A percentile compares a stretch with the other conserved stretches of the same genome.
phyloP scores from a whole-genome alignment of 768 basidiomycete genomes.

The Tephrocybe sp. region DNA sequence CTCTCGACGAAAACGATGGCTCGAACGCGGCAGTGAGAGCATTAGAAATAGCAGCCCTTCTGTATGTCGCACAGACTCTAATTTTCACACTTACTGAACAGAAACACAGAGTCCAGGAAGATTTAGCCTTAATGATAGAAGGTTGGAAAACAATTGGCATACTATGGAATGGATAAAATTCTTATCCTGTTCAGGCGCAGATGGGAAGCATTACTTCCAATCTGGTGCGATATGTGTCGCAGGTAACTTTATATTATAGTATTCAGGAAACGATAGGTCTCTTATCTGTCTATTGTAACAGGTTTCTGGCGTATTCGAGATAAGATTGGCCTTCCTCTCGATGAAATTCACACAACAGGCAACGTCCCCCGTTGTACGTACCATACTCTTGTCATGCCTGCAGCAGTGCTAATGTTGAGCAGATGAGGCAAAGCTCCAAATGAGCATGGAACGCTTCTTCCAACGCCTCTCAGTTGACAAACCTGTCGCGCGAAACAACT shows the following conservation, averaged over 20 bases:
- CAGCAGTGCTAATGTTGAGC: not conserved
- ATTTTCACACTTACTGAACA: not conserved
- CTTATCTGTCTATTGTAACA: conserved; percentile 22
- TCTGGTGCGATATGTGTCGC: conserved; percentile 66
- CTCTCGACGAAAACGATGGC: conserved; percentile 31
- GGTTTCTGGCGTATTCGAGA: conserved; percentile 77
- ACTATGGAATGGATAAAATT: conserved; percentile 4
- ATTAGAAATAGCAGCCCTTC: conserved; percentile 56
- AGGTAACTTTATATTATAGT: conserved; percentile 36
- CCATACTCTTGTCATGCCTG: not conserved
- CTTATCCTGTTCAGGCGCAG: conserved; percentile 39
- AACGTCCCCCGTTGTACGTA: conserved; percentile 70
- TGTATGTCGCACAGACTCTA: conserved; percentile 41
- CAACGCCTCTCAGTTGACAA: conserved; percentile 61
- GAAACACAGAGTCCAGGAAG: conserved; percentile 48
- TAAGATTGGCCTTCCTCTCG: conserved; percentile 69
- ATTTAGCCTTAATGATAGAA: conserved; percentile 60
- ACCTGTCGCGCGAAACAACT: conserved; percentile 72
- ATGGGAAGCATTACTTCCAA: conserved; percentile 74
- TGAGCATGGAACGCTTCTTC: conserved; percentile 70
- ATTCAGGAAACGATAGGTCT: not conserved
- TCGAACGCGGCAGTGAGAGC: conserved; percentile 45
- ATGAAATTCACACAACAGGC: conserved; percentile 70
- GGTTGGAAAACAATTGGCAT: conserved; percentile 32
- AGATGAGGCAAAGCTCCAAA: conserved; percentile 63